Conservation (phyloP, 2,329 filamentous ascomycete genomes). For the Raffaelea albimanens region DNA sequence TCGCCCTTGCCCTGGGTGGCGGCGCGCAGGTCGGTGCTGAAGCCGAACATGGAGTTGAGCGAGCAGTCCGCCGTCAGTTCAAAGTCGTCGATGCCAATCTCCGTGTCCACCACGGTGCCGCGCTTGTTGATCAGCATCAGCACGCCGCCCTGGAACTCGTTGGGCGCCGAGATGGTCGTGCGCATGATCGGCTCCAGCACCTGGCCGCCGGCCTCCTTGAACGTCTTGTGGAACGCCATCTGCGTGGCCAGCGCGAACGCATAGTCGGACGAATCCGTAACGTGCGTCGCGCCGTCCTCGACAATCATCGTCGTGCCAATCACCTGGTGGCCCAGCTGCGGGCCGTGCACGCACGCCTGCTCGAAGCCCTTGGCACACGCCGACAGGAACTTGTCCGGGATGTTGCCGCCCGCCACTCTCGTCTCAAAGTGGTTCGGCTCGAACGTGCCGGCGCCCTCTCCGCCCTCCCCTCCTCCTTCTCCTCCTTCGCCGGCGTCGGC, state of each 20-base stretch:
- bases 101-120: slow-evolving; percentile 88
- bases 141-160: slow-evolving; percentile 95
- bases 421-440: slow-evolving; percentile 77
- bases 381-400: slow-evolving; percentile 90
- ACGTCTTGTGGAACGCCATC: slow-evolving; percentile 93
- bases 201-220: slow-evolving; percentile 68
- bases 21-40: slow-evolving; percentile 81
- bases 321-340: slow-evolving; percentile 85
- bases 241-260: slow-evolving; percentile 91
- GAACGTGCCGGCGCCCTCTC: slow-evolving; percentile 21
- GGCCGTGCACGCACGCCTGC: slow-evolving; percentile 71
- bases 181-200: slow-evolving; percentile 97
- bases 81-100: slow-evolving; percentile 90
- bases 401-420: slow-evolving; percentile 78
- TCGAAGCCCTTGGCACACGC: slow-evolving; percentile 95
- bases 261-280: slow-evolving; percentile 95
- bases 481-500: slow-evolving; percentile 12
- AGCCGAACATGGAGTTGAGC: slow-evolving; percentile 96
- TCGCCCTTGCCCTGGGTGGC: slow-evolving; percentile 97
- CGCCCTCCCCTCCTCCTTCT: not conserved
- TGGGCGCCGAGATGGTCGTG: slow-evolving; percentile 89
- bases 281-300: slow-evolving; percentile 93
- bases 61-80: slow-evolving; percentile 86
- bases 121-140: slow-evolving; percentile 95
- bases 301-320: slow-evolving; percentile 85